Evolutionary conservation across 2,329 filamentous ascomycete species (phyloP).

Genomic region (Botrytis porri): DNA sequence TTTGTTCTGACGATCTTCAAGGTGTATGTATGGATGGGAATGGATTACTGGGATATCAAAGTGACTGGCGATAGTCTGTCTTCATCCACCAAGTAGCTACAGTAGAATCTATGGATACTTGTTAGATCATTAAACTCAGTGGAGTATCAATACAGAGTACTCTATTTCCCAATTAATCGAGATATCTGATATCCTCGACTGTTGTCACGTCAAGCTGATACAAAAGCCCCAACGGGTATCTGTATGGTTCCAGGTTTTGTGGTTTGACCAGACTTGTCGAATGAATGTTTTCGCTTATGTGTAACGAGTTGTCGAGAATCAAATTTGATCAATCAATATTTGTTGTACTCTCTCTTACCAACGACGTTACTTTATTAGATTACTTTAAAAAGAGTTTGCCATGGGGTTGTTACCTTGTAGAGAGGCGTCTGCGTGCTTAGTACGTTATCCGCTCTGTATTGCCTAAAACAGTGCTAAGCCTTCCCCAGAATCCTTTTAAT

Average conservation of each 20-base stretch:
- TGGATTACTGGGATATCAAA: background rate
- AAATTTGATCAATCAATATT: constrained; percentile 4
- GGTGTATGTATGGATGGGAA: background rate
- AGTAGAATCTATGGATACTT: background rate
- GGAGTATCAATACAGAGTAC: background rate
- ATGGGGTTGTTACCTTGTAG: background rate
- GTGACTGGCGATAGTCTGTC: background rate
- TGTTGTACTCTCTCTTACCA: background rate
- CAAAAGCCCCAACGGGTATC: background rate
- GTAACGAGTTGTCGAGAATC: background rate
- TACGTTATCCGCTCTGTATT: background rate
- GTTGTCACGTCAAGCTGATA: background rate
- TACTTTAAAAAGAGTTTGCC: background rate
- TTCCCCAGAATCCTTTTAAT: constrained; percentile 17
- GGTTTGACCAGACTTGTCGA: background rate
- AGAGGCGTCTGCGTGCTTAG: background rate
- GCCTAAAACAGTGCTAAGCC: background rate
- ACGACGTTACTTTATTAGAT: background rate
- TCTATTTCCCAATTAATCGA: background rate
- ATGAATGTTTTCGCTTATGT: background rate
- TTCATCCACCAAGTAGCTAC: background rate
- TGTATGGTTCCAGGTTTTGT: background rate
- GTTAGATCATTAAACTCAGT: background rate
- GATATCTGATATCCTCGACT: background rate
- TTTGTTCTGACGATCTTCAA: background rate